These are phyloP conservation scores for Fennellomyces sp. DNA, from an alignment of 371 early-diverging fungal species.

Conservation along the genomic window DNA sequence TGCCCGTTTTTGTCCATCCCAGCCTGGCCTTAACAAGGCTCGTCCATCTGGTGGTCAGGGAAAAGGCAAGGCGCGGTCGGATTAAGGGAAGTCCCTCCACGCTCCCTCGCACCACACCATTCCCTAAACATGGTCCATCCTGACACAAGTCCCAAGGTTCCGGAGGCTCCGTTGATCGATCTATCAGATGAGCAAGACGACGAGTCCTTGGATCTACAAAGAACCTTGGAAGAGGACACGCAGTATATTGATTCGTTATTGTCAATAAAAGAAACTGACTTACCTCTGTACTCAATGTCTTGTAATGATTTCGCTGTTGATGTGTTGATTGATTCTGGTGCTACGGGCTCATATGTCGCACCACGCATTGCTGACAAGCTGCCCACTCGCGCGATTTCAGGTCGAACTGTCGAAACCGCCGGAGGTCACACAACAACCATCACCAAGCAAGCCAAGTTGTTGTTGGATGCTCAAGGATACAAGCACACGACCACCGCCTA, in stretches of 20 bases:
- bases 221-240: background rate
- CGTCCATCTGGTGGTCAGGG: no score
- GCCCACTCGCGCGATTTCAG: background rate
- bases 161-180: background rate
- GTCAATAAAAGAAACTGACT: background rate
- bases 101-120: background rate
- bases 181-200: no score
- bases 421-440: slow-evolving; percentile 7
- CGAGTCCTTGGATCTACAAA: no score
- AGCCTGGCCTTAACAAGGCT: background rate
- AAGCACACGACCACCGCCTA: no score
- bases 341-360: no score
- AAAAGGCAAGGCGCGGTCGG: slow-evolving; percentile 1
- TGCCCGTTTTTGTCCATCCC: background rate
- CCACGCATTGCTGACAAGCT: no score
- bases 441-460: no score
- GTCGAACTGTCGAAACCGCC: slow-evolving; percentile 2
- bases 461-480: no score
- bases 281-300: background rate
- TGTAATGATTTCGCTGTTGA: background rate
- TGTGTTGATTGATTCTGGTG: slow-evolving; percentile 7
- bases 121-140: slow-evolving; percentile 1
- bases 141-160: background rate
- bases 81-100: background rate
- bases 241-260: background rate